Conservation (phyloP, 176 grass and related monocot genomes). For the Echinochloa phyllopogon region DNA sequence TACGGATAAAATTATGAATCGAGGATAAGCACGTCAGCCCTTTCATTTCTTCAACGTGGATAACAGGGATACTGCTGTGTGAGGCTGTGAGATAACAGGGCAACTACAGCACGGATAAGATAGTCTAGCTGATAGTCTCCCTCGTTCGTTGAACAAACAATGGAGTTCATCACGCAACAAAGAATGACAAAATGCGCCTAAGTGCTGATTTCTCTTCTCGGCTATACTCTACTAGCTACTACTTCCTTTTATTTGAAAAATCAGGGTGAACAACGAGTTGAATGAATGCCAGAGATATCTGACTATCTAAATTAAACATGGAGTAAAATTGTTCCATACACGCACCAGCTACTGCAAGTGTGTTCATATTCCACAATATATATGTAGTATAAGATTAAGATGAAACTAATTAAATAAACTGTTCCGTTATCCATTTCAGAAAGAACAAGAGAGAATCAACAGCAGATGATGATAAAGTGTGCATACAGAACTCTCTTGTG, state of each 20-base stretch:
- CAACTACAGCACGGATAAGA: neutral
- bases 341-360: neutral
- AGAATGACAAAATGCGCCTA: neutral
- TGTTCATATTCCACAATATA: neutral
- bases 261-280: neutral
- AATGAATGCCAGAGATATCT: too few relatives aligned
- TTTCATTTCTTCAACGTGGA: neutral
- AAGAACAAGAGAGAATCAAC: neutral
- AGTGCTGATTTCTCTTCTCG: neutral
- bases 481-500: neutral
- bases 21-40: neutral
- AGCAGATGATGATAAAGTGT: neutral
- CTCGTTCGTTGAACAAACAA: neutral
- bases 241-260: too few relatives aligned
- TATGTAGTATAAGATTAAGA: neutral
- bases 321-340: neutral
- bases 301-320: neutral
- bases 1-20: neutral
- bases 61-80: neutral
- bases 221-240: neutral
- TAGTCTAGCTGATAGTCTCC: neutral
- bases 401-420: neutral
- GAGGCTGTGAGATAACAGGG: neutral
- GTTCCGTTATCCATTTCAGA: neutral
- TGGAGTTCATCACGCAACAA: conserved; percentile 8